phyloP scores from a whole-genome alignment of 371 early-diverging fungal species.

The Syncephalis fuscata region DNA sequence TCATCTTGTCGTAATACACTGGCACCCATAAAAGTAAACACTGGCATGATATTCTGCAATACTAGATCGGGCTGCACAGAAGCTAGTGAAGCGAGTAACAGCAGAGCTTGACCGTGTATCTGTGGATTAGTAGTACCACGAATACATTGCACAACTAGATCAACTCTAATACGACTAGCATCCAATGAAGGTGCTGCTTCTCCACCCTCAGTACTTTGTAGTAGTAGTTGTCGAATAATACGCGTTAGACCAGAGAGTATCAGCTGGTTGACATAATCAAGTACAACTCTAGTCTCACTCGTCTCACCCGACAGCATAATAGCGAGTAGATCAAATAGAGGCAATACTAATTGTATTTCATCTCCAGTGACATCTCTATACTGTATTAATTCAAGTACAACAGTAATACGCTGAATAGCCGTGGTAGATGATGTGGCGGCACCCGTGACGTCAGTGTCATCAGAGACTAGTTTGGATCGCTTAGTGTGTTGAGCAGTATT shows the following conservation, averaged over 20 bases:
- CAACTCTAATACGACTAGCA: slow-evolving; percentile 23
- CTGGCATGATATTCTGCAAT: slow-evolving; percentile 83
- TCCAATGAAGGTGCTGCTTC: slow-evolving; percentile 11
- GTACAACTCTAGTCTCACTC: slow-evolving; percentile 33
- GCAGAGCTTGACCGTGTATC: slow-evolving; percentile 77
- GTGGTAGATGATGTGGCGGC: slow-evolving; percentile 1
- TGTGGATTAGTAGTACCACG: slow-evolving; percentile 87
- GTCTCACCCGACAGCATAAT: slow-evolving; percentile 41
- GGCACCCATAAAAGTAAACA: slow-evolving; percentile 97
- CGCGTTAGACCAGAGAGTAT: slow-evolving; percentile 53
- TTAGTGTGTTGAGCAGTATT: too few relatives aligned
- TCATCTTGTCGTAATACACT: slow-evolving; percentile 89
- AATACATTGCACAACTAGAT: slow-evolving; percentile 77
- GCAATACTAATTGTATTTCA: slow-evolving; percentile 28
- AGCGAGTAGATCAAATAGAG: slow-evolving; percentile 58
- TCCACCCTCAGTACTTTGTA: too few relatives aligned
- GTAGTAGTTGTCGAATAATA: slow-evolving; percentile 25
- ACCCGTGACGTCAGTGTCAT: not conserved
- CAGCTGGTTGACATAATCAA: slow-evolving; percentile 81
- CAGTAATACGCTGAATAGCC: too few relatives aligned
- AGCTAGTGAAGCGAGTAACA: slow-evolving; percentile 80
- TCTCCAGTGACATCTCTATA: slow-evolving; percentile 23
- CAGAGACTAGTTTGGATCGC: not conserved
- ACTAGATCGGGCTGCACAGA: slow-evolving; percentile 68
- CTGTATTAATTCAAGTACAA: slow-evolving; percentile 35